Evolutionary conservation across 352 stramenopile genomes (phyloP), one percentile per base, ranked within the genome.

Genomic region (Phytophthora gonapodyides): DNA sequence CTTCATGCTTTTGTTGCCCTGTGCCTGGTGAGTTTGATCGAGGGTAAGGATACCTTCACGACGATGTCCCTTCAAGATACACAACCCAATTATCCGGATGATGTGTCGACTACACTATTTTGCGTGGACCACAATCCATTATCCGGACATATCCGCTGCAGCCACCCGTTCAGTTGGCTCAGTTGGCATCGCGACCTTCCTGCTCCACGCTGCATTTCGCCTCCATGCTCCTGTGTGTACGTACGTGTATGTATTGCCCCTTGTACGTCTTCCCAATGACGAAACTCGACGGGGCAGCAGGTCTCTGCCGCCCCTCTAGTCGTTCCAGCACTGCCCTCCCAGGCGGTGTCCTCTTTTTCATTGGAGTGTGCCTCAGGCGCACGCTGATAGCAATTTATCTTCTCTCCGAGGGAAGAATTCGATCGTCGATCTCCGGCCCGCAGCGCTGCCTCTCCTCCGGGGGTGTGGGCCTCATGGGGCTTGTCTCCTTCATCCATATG

Each of bases 311-410:
- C 35, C 31, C 41, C 57, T 38, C 30, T 61, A 57, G 64, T 83
- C 76, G 75, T 85, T 86, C 77, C 77, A 86, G 67, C 77, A 78
- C 70, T 38, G 63, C 49, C 33, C 59, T 73, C 44, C 51, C 56
- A 31, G 24, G 35, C 64, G 54, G 70, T 78, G 66, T 78, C 52
- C 48, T 50, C 47, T 57, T 50, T 61, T 19, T 73, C 53, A 48
- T 71, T 82, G 74, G 82, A 91, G 80, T 69, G 75, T 62, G 65
- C 80, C 82, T 89, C 70, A 91, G 82, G 80, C 67, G 47, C 70
- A 73, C 70, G 75, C 75, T 91, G 82, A 91, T 75, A 79, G 73
- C 62, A 56, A 48, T 38, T 35, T 35, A 91, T 91, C 82, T 91
- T 91, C 82, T 91, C 82, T 71, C 82, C 73, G 82, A 91, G 60